These are phyloP conservation scores for Trypanosoma congolense DNA, from an alignment of 208 protist genomes.

Conservation along the genomic window DNA sequence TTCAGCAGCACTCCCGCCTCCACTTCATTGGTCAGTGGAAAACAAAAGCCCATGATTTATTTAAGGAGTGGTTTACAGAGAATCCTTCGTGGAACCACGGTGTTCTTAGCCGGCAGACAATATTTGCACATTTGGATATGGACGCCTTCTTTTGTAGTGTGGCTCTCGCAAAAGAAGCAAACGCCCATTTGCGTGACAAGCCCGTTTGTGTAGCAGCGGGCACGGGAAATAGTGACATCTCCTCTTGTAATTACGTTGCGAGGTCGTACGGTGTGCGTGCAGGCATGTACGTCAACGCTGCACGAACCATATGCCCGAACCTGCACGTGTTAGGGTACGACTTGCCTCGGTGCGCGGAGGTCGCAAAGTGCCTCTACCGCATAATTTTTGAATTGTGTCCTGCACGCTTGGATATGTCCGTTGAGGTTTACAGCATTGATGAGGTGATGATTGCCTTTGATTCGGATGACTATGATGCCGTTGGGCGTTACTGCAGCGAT, in stretches of 20 bases:
- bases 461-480: constrained; percentile 39
- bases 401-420: constrained; percentile 40
- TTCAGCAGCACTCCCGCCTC: constrained; percentile 84
- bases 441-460: constrained; percentile 85
- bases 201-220: constrained; percentile 88
- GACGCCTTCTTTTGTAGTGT: constrained; percentile 94
- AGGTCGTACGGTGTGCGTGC: constrained; percentile 76
- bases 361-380: constrained; percentile 63
- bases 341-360: constrained; percentile 63
- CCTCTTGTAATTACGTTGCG: constrained; percentile 91
- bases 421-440: constrained; percentile 88
- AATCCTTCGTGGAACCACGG: constrained; percentile 76
- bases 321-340: constrained; percentile 89
- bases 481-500: constrained; percentile 46
- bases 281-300: constrained; percentile 90
- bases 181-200: constrained; percentile 60
- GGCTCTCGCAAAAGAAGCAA: constrained; percentile 72
- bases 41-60: constrained; percentile 63
- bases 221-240: constrained; percentile 86
- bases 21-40: constrained; percentile 94
- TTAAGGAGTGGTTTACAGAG: constrained; percentile 47
- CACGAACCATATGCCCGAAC: constrained; percentile 77
- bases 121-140: constrained; percentile 91
- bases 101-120: constrained; percentile 37
- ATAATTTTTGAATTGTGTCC: constrained; percentile 71